A percentile compares a stretch with the other conserved stretches of the same genome.
These are phyloP conservation scores for Haematococcus sp. DNA, from an alignment of 139 green algal species.

Conservation along the genomic window DNA sequence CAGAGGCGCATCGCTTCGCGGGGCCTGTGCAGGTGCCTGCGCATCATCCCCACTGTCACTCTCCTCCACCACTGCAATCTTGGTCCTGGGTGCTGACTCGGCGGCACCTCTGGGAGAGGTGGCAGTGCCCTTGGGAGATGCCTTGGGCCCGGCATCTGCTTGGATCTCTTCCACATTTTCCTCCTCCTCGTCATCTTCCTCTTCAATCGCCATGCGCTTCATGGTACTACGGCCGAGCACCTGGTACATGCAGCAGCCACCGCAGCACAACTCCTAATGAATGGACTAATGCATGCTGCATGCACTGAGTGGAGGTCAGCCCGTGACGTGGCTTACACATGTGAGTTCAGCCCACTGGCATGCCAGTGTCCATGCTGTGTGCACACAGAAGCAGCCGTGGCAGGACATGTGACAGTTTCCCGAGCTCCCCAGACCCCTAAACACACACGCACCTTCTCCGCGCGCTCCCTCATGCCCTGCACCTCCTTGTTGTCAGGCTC, in stretches of 20 bases:
- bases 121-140: background rate
- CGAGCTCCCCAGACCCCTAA: too few relatives aligned
- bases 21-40: background rate
- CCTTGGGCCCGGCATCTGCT: too few relatives aligned
- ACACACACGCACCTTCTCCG: background rate
- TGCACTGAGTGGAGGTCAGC: too few relatives aligned
- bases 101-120: too few relatives aligned
- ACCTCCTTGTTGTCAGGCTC: constrained; percentile 18
- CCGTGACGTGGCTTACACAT: too few relatives aligned
- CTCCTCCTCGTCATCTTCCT: constrained; percentile 37
- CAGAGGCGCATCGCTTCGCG: background rate
- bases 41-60: constrained; percentile 17
- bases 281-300: too few relatives aligned
- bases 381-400: too few relatives aligned
- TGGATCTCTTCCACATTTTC: constrained; percentile 4
- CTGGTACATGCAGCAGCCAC: background rate
- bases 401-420: too few relatives aligned
- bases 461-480: constrained; percentile 13
- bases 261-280: too few relatives aligned
- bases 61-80: constrained; percentile 32
- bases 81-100: too few relatives aligned
- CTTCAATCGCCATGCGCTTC: constrained; percentile 35
- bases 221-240: constrained; percentile 5
- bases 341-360: too few relatives aligned
- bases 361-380: background rate